Percentiles rank a stretch among this genome's conserved stretches.
Conservation (phyloP, 2,329 filamentous ascomycete species). For the Hyphodiscus sp. region DNA sequence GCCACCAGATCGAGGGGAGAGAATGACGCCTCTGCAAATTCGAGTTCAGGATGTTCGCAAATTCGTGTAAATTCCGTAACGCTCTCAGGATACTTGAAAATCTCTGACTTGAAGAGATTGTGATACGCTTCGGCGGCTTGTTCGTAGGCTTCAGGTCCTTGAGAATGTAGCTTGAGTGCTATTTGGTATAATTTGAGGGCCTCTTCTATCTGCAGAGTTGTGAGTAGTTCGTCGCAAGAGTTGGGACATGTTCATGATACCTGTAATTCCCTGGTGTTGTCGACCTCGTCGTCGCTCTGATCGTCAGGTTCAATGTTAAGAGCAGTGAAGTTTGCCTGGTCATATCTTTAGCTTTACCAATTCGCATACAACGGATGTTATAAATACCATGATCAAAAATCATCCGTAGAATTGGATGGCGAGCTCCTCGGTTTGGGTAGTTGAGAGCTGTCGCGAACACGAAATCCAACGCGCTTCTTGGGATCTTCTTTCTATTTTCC, state of each 20-base stretch:
- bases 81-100: constrained; percentile 87
- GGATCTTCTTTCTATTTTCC: background rate
- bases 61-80: constrained; percentile 75
- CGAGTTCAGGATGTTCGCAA: constrained; percentile 46
- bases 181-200: constrained; percentile 90
- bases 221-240: constrained; percentile 3
- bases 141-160: constrained; percentile 68
- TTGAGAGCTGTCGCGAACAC: background rate
- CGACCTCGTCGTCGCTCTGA: constrained; percentile 81
- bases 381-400: background rate
- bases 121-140: constrained; percentile 78
- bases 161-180: constrained; percentile 84
- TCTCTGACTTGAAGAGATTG: constrained; percentile 81
- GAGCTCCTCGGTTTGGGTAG: background rate
- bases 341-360: constrained; percentile 1
- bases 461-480: background rate
- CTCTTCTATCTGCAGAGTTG: constrained; percentile 66
- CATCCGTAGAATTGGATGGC: background rate
- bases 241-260: constrained; percentile 29
- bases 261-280: constrained; percentile 92
- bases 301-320: constrained; percentile 94
- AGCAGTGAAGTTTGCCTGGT: constrained; percentile 56
- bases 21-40: constrained; percentile 42
- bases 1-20: constrained; percentile 48
- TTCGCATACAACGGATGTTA: background rate